phyloP scores from a whole-genome alignment of 768 basidiomycete genomes.

The Leucocoprinus sp. region DNA sequence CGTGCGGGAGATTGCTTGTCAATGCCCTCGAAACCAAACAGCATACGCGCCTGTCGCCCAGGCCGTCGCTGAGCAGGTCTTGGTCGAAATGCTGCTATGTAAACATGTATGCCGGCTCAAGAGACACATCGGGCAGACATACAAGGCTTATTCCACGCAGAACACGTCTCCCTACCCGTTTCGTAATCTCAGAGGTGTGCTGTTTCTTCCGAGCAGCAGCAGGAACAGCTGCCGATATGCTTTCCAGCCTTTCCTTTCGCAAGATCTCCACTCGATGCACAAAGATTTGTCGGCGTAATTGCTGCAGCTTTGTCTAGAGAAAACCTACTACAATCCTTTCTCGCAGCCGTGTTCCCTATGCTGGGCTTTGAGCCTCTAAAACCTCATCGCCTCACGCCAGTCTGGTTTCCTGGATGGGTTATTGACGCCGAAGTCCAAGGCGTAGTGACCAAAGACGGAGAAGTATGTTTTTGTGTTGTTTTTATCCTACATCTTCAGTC shows the following conservation, averaged over 20 bases:
- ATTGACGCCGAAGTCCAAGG: constrained; percentile 46
- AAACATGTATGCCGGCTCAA: constrained; percentile 2
- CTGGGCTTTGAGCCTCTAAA: constrained; percentile 30
- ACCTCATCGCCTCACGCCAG: constrained; percentile 39
- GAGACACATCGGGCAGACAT: not conserved
- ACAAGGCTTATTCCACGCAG: not conserved
- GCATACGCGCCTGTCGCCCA: no score
- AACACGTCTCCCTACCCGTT: constrained; percentile 21
- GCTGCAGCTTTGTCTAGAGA: constrained; percentile 21
- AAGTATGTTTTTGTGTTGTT: constrained; percentile 23
- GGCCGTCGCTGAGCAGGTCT: no score
- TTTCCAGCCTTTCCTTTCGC: constrained; percentile 43
- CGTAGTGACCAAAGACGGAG: constrained; percentile 21
- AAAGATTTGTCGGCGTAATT: constrained; percentile 28
- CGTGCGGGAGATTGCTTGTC: not conserved
- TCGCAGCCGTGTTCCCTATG: constrained; percentile 30
- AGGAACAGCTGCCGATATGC: not conserved
- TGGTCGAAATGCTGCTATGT: constrained; percentile 11
- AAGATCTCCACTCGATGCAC: constrained; percentile 37
- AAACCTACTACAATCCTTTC: constrained; percentile 20
- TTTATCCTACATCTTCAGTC: not conserved
- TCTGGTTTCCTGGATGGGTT: constrained; percentile 61
- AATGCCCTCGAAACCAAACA: not conserved
- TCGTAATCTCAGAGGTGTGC: constrained; percentile 29
- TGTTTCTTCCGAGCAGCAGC: not conserved